Evolutionary conservation across 306 rosid species (phyloP), one percentile per base, ranked within the genome.

Genomic region (Ormosia emarginata): DNA sequence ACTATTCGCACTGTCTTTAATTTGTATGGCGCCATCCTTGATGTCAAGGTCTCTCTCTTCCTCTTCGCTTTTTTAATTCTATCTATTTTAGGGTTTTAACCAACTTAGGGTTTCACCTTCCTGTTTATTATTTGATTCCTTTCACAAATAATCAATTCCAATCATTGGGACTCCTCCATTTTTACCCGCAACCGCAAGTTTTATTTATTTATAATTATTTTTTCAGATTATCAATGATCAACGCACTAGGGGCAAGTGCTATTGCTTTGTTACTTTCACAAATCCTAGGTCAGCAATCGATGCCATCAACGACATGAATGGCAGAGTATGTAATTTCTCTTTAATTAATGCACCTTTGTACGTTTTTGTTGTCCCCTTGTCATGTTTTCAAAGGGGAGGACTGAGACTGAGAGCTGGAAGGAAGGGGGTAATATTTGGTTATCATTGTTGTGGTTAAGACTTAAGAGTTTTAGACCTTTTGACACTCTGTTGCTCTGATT

Each of bases 301-400:
- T 75, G 99, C 99, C 61, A 95, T 95, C 75, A 84, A 86, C 49
- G 96, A 87, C 79, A 92, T 95, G 99, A 93, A 95, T 79, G 99
- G 98, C 82, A 88, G 96, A 86, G 99, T 95, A 87, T 68, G 91
- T 77, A 43, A 41, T 74, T 78, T 77, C 15, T 83, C 58, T 30
- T 24, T 24, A 24, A 24, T 24, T 24, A 24, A 58, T 58, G 63
- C 63, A 56, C 63, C 12, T 64, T 64, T 63, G 34, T 8, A 41
- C 49, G 5, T 77, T 11, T 43, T 83, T 65, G 6, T 44, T 44
- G 24, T 43, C 34, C 47, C 33, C n/a, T 8, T 43, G 10, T 68
- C 1, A 6, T 76, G 34, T 46, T 44, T 61, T 57, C 7, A 7
- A 56, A 37, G 24, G 24, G 24, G 24, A 24, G 24, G 24, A 24